These are phyloP conservation scores for Acidomyces sp. DNA, from an alignment of 495 filamentous ascomycete species.

Conservation along the genomic window DNA sequence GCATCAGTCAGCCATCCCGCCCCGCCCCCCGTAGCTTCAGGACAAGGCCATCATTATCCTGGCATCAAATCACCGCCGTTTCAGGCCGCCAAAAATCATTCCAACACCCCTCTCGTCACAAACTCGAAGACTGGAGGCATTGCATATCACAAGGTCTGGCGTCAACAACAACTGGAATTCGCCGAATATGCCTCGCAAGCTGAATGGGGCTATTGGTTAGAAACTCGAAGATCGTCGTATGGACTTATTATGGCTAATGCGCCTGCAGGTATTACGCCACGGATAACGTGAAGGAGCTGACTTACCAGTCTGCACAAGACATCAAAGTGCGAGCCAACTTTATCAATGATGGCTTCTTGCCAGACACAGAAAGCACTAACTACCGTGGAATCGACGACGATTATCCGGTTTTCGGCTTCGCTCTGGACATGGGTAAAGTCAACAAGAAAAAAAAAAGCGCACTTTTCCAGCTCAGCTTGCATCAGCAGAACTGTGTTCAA, in stretches of 20 bases:
- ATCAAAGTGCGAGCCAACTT: conserved; percentile 39
- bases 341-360: conserved; percentile 30
- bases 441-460: conserved; percentile 26
- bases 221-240: conserved; percentile 58
- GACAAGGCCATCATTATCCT: too few species aligned
- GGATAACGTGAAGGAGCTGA: conserved; percentile 33
- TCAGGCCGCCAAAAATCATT: too few species aligned
- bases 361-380: conserved; percentile 36
- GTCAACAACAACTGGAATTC: conserved; percentile 49
- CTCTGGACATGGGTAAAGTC: conserved; percentile 39
- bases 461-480: conserved; percentile 42
- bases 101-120: too few species aligned
- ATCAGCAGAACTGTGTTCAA: conserved; percentile 42
- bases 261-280: conserved; percentile 54
- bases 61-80: too few species aligned
- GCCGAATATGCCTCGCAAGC: conserved; percentile 60
- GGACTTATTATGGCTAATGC: conserved; percentile 69
- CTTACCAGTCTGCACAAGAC: conserved; percentile 38
- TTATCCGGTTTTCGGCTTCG: conserved; percentile 45
- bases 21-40: too few species aligned
- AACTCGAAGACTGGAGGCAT: conserved; percentile 28
- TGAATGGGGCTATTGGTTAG: conserved; percentile 77
- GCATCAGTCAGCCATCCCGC: too few species aligned
- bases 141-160: conserved; percentile 48
- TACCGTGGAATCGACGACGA: conserved; percentile 39